A percentile compares a stretch with the other conserved stretches of the same genome.
phyloP scores from a whole-genome alignment of 345 rosid genomes.

The Ricinus communis region DNA sequence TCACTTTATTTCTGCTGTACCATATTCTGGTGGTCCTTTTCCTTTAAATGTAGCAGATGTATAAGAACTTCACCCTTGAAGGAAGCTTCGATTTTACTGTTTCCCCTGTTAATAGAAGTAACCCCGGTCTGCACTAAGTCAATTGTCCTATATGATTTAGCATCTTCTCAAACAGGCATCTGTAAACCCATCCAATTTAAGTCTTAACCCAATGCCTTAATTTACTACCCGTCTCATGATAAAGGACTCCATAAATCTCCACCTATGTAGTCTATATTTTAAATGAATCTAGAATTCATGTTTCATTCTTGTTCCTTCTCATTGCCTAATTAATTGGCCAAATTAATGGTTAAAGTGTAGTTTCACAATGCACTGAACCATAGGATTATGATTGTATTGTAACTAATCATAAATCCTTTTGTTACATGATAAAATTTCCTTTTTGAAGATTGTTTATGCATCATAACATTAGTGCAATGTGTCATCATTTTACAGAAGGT shows the following conservation, averaged over 20 bases:
- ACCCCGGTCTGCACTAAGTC: no score
- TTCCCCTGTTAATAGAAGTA: no score
- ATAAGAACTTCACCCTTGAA: no score
- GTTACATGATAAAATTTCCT: not conserved
- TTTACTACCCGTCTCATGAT: no score
- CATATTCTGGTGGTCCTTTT: no score
- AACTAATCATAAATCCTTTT: not conserved
- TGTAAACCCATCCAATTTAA: not conserved
- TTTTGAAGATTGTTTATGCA: not conserved
- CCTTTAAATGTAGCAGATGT: no score
- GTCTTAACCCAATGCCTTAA: no score
- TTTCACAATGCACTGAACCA: not conserved
- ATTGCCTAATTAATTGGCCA: no score
- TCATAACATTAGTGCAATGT: constrained; percentile 7
- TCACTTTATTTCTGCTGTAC: no score
- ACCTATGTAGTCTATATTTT: no score
- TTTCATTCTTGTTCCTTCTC: not conserved
- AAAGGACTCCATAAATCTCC: no score
- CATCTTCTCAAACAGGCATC: not conserved
- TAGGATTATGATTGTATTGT: not conserved
- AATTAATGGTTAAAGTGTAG: not conserved
- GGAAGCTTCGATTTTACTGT: no score
- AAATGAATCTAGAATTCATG: not conserved
- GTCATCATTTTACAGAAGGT: constrained; percentile 35
- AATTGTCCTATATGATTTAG: not conserved